Conservation (phyloP, 225 moss, liverwort and hornwort species). For the Marchantia polymorpha region DNA sequence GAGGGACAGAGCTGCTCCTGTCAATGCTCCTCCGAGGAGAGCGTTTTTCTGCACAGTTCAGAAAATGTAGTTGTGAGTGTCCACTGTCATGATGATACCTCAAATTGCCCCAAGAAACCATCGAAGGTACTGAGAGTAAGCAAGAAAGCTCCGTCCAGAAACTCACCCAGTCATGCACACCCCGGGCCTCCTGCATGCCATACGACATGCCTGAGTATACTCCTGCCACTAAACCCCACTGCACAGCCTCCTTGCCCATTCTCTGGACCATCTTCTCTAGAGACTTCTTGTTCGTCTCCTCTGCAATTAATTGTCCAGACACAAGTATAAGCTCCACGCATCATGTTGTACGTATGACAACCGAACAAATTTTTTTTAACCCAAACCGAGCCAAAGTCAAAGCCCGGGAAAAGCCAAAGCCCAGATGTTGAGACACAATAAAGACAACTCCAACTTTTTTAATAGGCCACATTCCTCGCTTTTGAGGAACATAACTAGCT, state of each 20-base stretch:
- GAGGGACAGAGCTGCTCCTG: conserved; percentile 77
- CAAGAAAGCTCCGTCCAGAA: neutral
- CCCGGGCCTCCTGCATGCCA: conserved; percentile 86
- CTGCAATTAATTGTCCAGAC: conserved; percentile 19
- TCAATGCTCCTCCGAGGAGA: conserved; percentile 75
- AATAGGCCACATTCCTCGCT: too few species aligned
- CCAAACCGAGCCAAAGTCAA: too few species aligned
- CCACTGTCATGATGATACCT: neutral
- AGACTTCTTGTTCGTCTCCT: conserved; percentile 75
- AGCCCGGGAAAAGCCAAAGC: too few species aligned
- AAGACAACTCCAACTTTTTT: too few species aligned
- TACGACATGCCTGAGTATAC: conserved; percentile 85
- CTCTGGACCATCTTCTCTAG: conserved; percentile 74
- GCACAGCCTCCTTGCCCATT: conserved; percentile 80
- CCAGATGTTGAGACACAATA: too few species aligned
- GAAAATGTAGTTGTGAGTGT: neutral
- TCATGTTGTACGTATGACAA: neutral
- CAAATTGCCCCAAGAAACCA: neutral
- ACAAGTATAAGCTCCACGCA: neutral
- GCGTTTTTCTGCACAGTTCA: conserved; percentile 41
- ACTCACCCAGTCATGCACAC: conserved; percentile 81
- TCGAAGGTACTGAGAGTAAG: too few species aligned
- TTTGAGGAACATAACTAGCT: too few species aligned
- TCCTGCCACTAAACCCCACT: conserved; percentile 93
- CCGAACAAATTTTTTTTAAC: too few species aligned